Percentiles rank a stretch among this genome's conserved stretches.
phyloP scores from a whole-genome alignment of 805 yeast genomes.

The Monosporozyma aquatica region DNA sequence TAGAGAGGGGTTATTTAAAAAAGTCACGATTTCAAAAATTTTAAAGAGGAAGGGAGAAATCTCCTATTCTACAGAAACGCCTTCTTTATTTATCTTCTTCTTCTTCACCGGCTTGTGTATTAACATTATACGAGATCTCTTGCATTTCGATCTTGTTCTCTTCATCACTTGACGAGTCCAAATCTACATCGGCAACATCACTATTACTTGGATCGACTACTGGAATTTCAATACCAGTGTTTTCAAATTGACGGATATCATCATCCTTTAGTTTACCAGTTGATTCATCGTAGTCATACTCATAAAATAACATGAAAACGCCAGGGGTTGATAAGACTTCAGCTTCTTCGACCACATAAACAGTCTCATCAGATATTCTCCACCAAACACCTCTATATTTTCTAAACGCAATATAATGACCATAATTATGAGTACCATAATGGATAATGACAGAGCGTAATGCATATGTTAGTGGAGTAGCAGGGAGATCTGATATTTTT shows the following conservation, averaged over 20 bases:
- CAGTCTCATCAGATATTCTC: slow-evolving; percentile 88
- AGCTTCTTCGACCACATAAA: slow-evolving; percentile 65
- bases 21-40: no score
- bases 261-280: slow-evolving; percentile 25
- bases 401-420: slow-evolving; percentile 91
- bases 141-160: no score
- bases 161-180: neutral
- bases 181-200: slow-evolving; percentile 14
- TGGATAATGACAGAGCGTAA: slow-evolving; percentile 84
- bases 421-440: slow-evolving; percentile 92
- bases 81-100: no score
- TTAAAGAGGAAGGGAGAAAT: no score
- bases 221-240: slow-evolving; percentile 9
- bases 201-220: slow-evolving; percentile 13
- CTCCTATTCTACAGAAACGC: no score
- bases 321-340: slow-evolving; percentile 81
- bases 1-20: no score
- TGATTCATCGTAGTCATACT: slow-evolving; percentile 37
- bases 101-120: no score
- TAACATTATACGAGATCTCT: no score
- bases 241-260: slow-evolving; percentile 13
- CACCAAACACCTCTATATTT: slow-evolving; percentile 83
- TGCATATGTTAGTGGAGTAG: slow-evolving; percentile 49
- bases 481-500: slow-evolving; percentile 14
- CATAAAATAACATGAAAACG: slow-evolving; percentile 88